Evolutionary conservation across 371 early-diverging fungal species (phyloP), one percentile per base, ranked within the genome.

Genomic region (Mortierella sp.): DNA sequence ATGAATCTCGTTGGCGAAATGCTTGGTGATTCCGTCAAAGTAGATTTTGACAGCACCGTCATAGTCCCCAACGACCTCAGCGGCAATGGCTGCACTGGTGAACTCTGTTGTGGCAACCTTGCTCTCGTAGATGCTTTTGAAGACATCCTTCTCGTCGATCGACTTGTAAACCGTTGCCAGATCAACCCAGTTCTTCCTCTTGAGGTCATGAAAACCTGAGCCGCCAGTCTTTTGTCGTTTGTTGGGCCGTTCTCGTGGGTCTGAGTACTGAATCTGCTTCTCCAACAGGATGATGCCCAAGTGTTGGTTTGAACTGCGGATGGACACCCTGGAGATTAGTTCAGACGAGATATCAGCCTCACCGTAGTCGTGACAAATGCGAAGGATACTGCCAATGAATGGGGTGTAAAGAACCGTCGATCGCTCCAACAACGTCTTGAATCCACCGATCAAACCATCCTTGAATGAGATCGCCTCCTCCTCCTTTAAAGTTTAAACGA

Each of bases 91-190:
- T 32, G 88, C 87, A 82, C 88, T 90, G 0, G 93, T 88, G 16
- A 75, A 76, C 1, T 90, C 80, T 35, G 87, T 87, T 0, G 88
- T 77, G 1, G 92, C 91, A 8, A 94, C 89, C 48, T 90, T 90
- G 21, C 78, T 78, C 73, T 93, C 90, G 72, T 92, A 93, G 27
- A 93, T 88, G 24, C 90, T 91, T 79, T 91, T 89, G 79, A 91
- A 95, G 1, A 94, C 85, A 54, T 95, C 94, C 44, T 89, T 83
- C 60, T 94, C 91, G 68, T 92, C 93, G 51, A 95, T 88, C 0
- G 90, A 89, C 55, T 92, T 91, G 80, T 94, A 96, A 0, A 95
- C 80, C 7, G 86, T 75, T 0, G 95, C 92, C 7, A 95, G 78
- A 49, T 93, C 85, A 16, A 91, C 91, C 95, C 95, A 95, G 75